These are phyloP conservation scores for Escallonia rubra DNA, from an alignment of 129 eudicot species.

Conservation along the genomic window DNA sequence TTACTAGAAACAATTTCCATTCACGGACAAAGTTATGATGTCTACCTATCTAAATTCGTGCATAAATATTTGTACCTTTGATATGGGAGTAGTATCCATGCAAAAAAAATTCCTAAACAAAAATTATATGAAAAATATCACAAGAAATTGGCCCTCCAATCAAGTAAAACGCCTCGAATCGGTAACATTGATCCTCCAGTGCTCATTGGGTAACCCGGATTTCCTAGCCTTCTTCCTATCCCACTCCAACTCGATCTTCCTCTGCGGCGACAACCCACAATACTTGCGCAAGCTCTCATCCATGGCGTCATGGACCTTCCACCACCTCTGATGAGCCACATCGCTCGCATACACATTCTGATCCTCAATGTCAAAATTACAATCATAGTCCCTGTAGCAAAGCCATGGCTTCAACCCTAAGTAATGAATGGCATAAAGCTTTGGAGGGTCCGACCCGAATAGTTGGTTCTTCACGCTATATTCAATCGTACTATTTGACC, in stretches of 20 bases:
- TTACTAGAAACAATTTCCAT: no score
- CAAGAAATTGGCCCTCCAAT: background rate
- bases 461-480: constrained; percentile 62
- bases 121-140: background rate
- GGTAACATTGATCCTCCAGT: constrained; percentile 77
- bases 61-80: background rate
- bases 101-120: background rate
- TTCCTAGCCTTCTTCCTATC: constrained; percentile 52
- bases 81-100: background rate
- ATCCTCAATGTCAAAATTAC: constrained; percentile 73
- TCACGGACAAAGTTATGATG: no score
- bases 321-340: constrained; percentile 72
- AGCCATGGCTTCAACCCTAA: constrained; percentile 91
- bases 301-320: constrained; percentile 77
- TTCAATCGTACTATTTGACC: constrained; percentile 68
- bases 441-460: constrained; percentile 80
- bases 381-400: constrained; percentile 83
- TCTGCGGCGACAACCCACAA: constrained; percentile 50
- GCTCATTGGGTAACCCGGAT: constrained; percentile 42
- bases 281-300: constrained; percentile 42
- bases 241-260: constrained; percentile 71
- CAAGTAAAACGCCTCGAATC: constrained; percentile 38
- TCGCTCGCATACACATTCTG: constrained; percentile 81
- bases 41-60: background rate
- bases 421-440: constrained; percentile 72